Conservation (phyloP, 352 stramenopile species). For the Phytophthora syringae region DNA sequence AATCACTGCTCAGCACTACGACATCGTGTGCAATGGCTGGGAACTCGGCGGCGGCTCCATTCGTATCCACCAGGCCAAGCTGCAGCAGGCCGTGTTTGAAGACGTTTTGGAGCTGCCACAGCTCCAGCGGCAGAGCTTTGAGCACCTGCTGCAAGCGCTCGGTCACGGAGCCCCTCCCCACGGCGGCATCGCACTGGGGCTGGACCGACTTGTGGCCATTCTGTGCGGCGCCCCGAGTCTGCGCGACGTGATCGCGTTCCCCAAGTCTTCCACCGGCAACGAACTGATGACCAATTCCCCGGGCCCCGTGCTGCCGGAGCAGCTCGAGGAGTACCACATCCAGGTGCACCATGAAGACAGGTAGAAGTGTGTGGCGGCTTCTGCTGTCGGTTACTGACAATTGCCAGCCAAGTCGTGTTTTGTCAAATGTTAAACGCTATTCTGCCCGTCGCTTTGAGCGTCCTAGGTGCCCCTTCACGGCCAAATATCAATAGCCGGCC, state of each 20-base stretch:
- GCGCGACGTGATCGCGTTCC: constrained; percentile 92
- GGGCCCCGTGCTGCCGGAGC: constrained; percentile 62
- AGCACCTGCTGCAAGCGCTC: constrained; percentile 83
- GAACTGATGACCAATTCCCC: constrained; percentile 89
- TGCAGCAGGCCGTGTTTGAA: constrained; percentile 84
- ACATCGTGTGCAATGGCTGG: constrained; percentile 91
- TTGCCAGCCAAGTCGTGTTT: neutral
- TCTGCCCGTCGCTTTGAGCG: neutral
- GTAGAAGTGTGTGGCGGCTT: constrained; percentile 10
- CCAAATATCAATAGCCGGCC: constrained; percentile 20
- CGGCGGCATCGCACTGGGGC: constrained; percentile 83
- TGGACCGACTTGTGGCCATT: constrained; percentile 89
- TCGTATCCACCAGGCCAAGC: constrained; percentile 75
- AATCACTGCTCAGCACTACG: constrained; percentile 85
- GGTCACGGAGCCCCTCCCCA: constrained; percentile 83
- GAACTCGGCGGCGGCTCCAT: constrained; percentile 89
- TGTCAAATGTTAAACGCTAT: constrained; percentile 15
- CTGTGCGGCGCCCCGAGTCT: constrained; percentile 79
- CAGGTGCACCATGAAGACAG: constrained; percentile 47
- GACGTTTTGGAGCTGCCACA: constrained; percentile 74
- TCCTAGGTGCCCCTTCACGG: constrained; percentile 7
- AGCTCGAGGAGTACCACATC: constrained; percentile 85
- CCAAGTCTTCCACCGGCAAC: constrained; percentile 88
- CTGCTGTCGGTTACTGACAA: no score
- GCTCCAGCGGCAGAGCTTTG: constrained; percentile 81